These are phyloP conservation scores for Melampsora larici-populina DNA, from an alignment of 1,284 basidiomycete species.

Conservation along the genomic window DNA sequence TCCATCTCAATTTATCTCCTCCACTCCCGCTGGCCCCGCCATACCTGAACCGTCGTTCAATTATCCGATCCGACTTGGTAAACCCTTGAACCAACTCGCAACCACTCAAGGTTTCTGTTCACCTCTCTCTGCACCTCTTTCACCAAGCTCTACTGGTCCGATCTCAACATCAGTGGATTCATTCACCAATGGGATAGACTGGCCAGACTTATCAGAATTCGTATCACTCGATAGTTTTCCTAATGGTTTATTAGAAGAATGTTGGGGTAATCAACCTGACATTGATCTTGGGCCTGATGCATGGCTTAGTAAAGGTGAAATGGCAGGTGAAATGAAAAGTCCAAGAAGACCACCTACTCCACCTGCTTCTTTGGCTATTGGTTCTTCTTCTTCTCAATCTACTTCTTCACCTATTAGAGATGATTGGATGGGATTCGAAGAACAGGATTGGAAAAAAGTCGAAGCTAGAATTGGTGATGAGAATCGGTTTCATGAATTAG, in stretches of 20 bases:
- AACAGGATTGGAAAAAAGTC: not conserved
- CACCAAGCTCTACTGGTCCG: not conserved
- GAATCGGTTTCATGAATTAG: not conserved
- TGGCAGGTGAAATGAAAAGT: too few species aligned
- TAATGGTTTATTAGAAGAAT: too few species aligned
- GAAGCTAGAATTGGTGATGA: not conserved
- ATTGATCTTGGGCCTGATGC: too few species aligned
- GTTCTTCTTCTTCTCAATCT: not conserved
- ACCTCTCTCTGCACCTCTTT: not conserved
- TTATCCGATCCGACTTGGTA: too few species aligned
- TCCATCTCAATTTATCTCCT: not conserved
- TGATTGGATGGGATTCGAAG: conserved; percentile 1
- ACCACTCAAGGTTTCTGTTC: conserved; percentile 67
- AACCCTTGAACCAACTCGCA: too few species aligned
- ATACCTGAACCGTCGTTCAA: too few species aligned
- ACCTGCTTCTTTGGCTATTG: not conserved
- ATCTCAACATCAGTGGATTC: conserved; percentile 5
- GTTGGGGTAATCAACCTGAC: too few species aligned
- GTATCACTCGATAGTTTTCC: not conserved
- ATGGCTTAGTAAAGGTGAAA: too few species aligned
- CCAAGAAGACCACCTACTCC: not conserved
- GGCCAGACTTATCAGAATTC: conserved; percentile 3
- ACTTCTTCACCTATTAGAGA: not conserved
- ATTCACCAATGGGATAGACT: not conserved
- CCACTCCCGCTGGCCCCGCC: conserved; percentile 77